Conservation (phyloP, 139 green algal species). For the Ulvella scutata region DNA sequence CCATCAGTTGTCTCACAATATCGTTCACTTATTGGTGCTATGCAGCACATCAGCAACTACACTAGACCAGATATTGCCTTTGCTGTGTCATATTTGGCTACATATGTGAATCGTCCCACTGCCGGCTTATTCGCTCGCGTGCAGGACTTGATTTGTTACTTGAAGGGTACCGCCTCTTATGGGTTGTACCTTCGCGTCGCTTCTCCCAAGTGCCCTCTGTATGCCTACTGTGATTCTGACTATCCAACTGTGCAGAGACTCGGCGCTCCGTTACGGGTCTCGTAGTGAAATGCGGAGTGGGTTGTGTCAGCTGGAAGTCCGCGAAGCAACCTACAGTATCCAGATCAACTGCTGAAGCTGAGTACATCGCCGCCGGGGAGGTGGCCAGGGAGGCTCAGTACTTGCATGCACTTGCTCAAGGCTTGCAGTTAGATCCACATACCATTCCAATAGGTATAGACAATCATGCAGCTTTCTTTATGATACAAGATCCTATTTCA, state of each 20-base stretch:
- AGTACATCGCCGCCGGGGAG: neutral
- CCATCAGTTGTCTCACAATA: neutral
- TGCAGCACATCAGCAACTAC: conserved; percentile 10
- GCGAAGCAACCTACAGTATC: neutral
- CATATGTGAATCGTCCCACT: conserved; percentile 17
- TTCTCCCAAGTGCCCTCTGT: neutral
- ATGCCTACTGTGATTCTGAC: conserved; percentile 28
- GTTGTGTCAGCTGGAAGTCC: conserved; percentile 20
- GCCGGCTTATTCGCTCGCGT: conserved; percentile 13
- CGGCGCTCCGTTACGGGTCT: conserved; percentile 23
- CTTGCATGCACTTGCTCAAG: neutral
- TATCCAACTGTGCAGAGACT: conserved; percentile 14
- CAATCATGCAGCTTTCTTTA: neutral
- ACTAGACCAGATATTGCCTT: conserved; percentile 22
- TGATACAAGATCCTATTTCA: neutral
- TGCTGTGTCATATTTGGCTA: conserved; percentile 14
- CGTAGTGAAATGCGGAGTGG: conserved; percentile 18
- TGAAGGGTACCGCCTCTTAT: conserved; percentile 4
- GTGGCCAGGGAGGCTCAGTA: neutral
- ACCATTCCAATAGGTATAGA: neutral
- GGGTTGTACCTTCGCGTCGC: neutral
- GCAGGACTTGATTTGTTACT: conserved; percentile 15
- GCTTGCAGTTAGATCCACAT: neutral
- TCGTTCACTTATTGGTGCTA: conserved; percentile 11
- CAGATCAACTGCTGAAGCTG: neutral